Evolutionary conservation across 139 green algal species (phyloP).

Genomic region (Coccomyxa sp.): DNA sequence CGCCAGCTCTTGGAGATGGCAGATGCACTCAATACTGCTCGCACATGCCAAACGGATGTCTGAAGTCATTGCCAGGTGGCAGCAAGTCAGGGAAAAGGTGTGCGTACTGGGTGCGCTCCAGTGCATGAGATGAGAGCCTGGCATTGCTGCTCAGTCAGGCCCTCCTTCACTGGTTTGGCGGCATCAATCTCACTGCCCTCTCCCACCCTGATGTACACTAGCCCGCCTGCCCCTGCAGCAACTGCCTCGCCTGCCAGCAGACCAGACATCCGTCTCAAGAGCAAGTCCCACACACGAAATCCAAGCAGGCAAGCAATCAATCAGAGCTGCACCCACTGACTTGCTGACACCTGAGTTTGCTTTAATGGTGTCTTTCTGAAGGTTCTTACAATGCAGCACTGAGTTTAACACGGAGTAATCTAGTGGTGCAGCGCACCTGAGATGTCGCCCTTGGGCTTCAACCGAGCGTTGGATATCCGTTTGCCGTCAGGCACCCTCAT

Average conservation of each 20-base stretch:
- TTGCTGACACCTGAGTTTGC: no score
- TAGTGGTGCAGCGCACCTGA: conserved; percentile 18
- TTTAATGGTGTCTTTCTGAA: no score
- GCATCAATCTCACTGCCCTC: conserved; percentile 63
- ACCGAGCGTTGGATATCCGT: conserved; percentile 73
- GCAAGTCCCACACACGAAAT: no score
- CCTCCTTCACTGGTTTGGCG: conserved; percentile 78
- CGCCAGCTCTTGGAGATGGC: not conserved
- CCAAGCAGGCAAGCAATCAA: no score
- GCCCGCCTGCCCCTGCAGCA: conserved; percentile 10
- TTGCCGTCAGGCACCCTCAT: conserved; percentile 76
- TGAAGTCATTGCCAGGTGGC: not conserved
- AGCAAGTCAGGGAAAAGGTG: not conserved
- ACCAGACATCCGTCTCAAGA: not conserved
- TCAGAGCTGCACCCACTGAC: no score
- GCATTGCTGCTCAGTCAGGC: conserved; percentile 45
- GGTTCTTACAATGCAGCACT: no score
- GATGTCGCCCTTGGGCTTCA: conserved; percentile 86
- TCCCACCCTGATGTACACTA: conserved; percentile 39
- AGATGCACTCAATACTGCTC: not conserved
- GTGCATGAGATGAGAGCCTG: not conserved
- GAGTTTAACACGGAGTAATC: no score
- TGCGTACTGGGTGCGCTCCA: not conserved
- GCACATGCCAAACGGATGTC: not conserved
- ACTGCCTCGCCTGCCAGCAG: conserved; percentile 10